Evolutionary conservation across 2,329 filamentous ascomycete genomes (phyloP).

Genomic region (Arthrinium phaeospermum): DNA sequence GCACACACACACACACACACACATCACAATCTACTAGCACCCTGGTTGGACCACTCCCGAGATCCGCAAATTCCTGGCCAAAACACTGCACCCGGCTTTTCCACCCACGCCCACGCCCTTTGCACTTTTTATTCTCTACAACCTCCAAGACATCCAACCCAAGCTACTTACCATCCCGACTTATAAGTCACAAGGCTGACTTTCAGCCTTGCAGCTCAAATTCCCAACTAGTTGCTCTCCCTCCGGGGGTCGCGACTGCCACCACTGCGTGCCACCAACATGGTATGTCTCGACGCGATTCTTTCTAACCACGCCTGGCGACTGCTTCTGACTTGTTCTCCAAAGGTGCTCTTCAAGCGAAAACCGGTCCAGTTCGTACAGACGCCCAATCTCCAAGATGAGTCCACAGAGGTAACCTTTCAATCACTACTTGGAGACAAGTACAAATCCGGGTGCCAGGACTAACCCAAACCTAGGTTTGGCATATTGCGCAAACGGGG

Average conservation of each 20-base stretch:
- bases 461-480: constrained; percentile 67
- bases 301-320: not conserved
- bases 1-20: not conserved
- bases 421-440: not conserved
- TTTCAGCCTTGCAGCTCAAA: constrained; percentile 49
- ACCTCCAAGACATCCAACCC: not conserved
- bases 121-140: constrained; percentile 8
- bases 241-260: constrained; percentile 22
- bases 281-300: constrained; percentile 14
- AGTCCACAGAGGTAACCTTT: constrained; percentile 76
- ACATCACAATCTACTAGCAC: constrained; percentile 12
- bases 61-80: constrained; percentile 17
- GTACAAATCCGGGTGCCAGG: not conserved
- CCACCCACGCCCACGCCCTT: constrained; percentile 26
- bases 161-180: constrained; percentile 17
- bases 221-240: constrained; percentile 28
- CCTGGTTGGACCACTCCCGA: constrained; percentile 12
- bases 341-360: constrained; percentile 94
- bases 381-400: constrained; percentile 74
- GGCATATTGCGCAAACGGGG: constrained; percentile 87
- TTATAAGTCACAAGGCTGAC: constrained; percentile 39
- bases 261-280: constrained; percentile 24
- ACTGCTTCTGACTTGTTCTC: constrained; percentile 34
- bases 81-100: constrained; percentile 35
- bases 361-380: constrained; percentile 89